Conservation (phyloP, 2,329 filamentous ascomycete species). For the Calycina herbarum region DNA sequence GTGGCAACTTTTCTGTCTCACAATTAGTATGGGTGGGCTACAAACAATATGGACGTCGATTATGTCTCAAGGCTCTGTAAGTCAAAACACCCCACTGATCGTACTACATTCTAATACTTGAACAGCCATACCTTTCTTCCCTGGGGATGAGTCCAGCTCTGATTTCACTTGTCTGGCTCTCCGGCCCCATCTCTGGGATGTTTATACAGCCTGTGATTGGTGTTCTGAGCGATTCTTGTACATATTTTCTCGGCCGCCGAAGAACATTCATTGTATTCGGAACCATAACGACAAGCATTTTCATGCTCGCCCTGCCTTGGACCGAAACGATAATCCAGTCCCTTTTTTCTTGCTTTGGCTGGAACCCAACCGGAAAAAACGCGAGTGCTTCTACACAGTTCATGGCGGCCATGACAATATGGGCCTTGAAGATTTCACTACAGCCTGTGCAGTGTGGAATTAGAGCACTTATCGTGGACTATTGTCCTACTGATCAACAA, state of each 20-base stretch:
- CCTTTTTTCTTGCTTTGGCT: conserved; percentile 3
- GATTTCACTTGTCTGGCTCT: conserved; percentile 49
- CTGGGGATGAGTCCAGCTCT: conserved; percentile 13
- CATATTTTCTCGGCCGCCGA: conserved; percentile 49
- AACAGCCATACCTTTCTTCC: conserved; percentile 14
- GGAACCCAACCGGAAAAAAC: not conserved
- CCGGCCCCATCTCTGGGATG: conserved; percentile 52
- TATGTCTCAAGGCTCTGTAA: conserved; percentile 18
- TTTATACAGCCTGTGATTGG: conserved; percentile 56
- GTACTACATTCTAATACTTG: conserved; percentile 6
- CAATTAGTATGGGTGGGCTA: conserved; percentile 13
- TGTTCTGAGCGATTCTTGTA: conserved; percentile 51
- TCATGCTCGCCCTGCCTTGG: conserved; percentile 51
- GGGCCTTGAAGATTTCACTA: conserved; percentile 33
- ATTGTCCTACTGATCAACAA: conserved; percentile 34
- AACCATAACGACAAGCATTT: conserved; percentile 49
- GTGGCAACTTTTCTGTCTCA: conserved; percentile 9
- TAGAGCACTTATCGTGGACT: conserved; percentile 35
- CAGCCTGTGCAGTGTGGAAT: conserved; percentile 36
- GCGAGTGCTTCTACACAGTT: conserved; percentile 7
- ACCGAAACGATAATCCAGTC: conserved; percentile 42
- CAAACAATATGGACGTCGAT: conserved; percentile 18
- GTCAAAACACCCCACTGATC: not conserved
- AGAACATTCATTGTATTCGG: conserved; percentile 53
- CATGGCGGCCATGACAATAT: conserved; percentile 30